Conservation (phyloP, 192 early-diverging fungal genomes). For the Haplosporangium gracile region DNA sequence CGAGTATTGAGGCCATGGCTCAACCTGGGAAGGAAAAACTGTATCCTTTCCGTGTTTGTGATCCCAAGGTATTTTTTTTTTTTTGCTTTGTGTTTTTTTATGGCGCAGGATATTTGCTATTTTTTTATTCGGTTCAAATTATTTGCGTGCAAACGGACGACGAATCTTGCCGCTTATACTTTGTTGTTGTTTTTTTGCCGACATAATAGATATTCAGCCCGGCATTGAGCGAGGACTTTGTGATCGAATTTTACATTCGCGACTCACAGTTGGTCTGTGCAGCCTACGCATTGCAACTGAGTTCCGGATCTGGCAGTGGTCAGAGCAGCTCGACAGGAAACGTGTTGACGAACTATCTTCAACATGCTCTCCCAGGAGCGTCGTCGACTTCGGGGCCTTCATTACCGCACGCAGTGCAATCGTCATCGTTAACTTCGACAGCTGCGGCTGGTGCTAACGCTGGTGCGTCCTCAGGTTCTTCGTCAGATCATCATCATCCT, state of each 20-base stretch:
- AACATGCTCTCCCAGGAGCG: constrained; percentile 26
- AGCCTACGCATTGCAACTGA: constrained; percentile 44
- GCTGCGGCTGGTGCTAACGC: background rate
- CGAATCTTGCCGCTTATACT: too few species aligned
- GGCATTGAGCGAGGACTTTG: constrained; percentile 52
- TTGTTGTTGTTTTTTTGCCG: background rate
- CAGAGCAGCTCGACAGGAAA: background rate
- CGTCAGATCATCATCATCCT: background rate
- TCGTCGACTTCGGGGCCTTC: background rate
- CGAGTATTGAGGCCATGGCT: constrained; percentile 47
- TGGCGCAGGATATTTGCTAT: background rate
- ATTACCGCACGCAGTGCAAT: background rate
- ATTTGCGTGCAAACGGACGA: too few species aligned
- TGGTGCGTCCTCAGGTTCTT: background rate
- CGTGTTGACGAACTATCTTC: constrained; percentile 18
- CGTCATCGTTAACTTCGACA: background rate
- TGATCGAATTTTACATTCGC: constrained; percentile 49
- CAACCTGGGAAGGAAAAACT: constrained; percentile 45
- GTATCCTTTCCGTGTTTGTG: constrained; percentile 49
- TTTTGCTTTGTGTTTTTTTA: background rate
- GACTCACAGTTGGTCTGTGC: constrained; percentile 51
- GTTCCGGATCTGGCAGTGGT: constrained; percentile 3
- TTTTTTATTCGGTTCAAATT: too few species aligned
- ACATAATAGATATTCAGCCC: constrained; percentile 45
- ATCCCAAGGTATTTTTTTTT: constrained; percentile 30